These are phyloP conservation scores for Phytophthora pluvialis DNA, from an alignment of 352 stramenopile genomes.

Conservation along the genomic window DNA sequence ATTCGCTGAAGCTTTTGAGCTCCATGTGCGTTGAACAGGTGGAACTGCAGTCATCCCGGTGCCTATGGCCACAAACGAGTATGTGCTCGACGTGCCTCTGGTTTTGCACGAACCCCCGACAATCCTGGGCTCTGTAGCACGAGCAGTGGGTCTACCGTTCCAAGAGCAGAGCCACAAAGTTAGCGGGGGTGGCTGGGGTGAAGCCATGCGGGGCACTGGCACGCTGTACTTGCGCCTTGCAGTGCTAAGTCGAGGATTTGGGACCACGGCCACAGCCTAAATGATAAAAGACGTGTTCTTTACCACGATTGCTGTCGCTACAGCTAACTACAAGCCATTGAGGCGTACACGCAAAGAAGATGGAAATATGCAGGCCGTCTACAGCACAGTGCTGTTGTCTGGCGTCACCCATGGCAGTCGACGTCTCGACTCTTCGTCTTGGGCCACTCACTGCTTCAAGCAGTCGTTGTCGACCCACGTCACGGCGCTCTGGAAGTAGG, in stretches of 20 bases:
- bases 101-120: conserved; percentile 20
- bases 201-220: conserved; percentile 21
- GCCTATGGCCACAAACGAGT: conserved; percentile 46
- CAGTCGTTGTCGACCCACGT: conserved; percentile 57
- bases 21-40: conserved; percentile 25
- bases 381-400: conserved; percentile 17
- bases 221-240: conserved; percentile 45
- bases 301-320: conserved; percentile 20
- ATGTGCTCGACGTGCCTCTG: conserved; percentile 52
- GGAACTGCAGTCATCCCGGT: conserved; percentile 41
- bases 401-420: conserved; percentile 9
- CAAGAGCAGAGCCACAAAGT: background rate
- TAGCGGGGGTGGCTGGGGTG: background rate
- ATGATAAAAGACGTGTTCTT: conserved; percentile 21
- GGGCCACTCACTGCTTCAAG: conserved; percentile 29
- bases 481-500: conserved; percentile 51
- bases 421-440: conserved; percentile 1
- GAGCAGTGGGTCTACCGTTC: conserved; percentile 23
- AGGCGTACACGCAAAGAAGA: conserved; percentile 9
- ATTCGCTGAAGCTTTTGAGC: background rate
- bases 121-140: conserved; percentile 29
- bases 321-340: conserved; percentile 25
- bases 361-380: conserved; percentile 22
- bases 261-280: background rate
- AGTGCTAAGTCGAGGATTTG: conserved; percentile 37